Conservation (phyloP, 768 basidiomycete species). For the Coprinopsis marcescibilis region DNA sequence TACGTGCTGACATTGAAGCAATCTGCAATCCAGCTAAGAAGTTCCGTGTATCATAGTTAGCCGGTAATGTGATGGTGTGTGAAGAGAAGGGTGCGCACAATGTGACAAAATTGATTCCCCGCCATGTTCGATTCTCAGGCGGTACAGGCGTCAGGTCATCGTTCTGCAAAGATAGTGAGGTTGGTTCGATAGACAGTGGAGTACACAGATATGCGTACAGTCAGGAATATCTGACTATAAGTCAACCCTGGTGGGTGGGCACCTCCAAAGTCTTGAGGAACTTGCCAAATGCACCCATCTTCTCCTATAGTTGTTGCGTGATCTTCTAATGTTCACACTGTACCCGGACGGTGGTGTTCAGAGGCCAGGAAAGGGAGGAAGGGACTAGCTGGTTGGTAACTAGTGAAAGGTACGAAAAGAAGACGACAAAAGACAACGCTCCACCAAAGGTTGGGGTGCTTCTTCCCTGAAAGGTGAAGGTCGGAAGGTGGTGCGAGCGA, state of each 20-base stretch:
- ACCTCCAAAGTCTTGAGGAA: conserved; percentile 37
- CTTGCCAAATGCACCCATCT: conserved; percentile 29
- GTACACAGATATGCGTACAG: conserved; percentile 29
- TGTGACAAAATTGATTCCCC: conserved; percentile 55
- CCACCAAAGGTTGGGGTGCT: too few species aligned
- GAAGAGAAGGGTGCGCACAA: conserved; percentile 40
- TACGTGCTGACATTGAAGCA: conserved; percentile 76
- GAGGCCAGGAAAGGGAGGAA: too few species aligned
- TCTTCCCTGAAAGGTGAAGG: too few species aligned
- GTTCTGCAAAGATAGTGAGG: conserved; percentile 36
- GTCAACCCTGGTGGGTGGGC: conserved; percentile 47
- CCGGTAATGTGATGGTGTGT: neutral
- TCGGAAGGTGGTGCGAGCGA: too few species aligned
- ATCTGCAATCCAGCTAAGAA: conserved; percentile 69
- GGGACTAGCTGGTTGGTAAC: too few species aligned
- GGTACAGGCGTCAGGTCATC: conserved; percentile 69
- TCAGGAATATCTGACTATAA: conserved; percentile 51
- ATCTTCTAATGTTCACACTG: too few species aligned
- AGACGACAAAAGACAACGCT: too few species aligned
- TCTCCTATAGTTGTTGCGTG: too few species aligned
- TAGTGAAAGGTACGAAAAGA: too few species aligned
- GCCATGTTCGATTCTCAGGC: conserved; percentile 61
- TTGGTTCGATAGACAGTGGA: conserved; percentile 5
- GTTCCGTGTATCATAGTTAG: neutral
- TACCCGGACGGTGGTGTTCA: too few species aligned